Percentiles rank a stretch among this genome's conserved stretches.
Evolutionary conservation across 2,329 filamentous ascomycete species (phyloP).

Genomic region (Claviceps arundinis): DNA sequence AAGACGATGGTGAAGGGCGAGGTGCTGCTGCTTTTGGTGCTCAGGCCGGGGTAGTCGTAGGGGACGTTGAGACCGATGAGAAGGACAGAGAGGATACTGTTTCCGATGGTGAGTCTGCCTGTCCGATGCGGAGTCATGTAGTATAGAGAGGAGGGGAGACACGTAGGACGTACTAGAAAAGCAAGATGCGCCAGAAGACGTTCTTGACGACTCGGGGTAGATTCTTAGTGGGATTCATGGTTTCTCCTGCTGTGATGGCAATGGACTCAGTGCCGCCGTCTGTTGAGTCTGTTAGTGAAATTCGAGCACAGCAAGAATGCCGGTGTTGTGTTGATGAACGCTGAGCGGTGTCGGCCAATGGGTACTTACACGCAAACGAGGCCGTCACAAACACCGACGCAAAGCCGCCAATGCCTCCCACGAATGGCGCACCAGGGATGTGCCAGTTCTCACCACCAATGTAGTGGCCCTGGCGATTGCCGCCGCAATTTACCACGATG

Average conservation of each 20-base stretch:
- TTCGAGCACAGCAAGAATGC: no score
- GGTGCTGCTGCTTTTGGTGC: slow-evolving; percentile 19
- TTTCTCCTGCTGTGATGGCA: slow-evolving; percentile 53
- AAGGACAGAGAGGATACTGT: slow-evolving; percentile 24
- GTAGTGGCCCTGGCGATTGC: slow-evolving; percentile 37
- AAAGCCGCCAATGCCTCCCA: slow-evolving; percentile 51
- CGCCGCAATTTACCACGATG: slow-evolving; percentile 40
- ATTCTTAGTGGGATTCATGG: slow-evolving; percentile 45
- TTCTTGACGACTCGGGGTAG: slow-evolving; percentile 52
- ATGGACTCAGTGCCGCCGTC: slow-evolving; percentile 47
- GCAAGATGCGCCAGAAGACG: slow-evolving; percentile 49
- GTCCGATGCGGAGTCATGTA: not conserved
- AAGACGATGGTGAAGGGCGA: slow-evolving; percentile 45
- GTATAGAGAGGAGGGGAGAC: no score
- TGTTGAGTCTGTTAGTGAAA: slow-evolving; percentile 2
- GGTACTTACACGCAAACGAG: slow-evolving; percentile 41
- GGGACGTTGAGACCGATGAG: slow-evolving; percentile 44
- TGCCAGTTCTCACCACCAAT: slow-evolving; percentile 47
- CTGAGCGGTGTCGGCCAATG: not conserved
- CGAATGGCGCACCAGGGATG: slow-evolving; percentile 48
- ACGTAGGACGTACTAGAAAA: slow-evolving; percentile 29
- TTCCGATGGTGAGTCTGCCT: not conserved
- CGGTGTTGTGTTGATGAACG: no score
- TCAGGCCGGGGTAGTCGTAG: slow-evolving; percentile 30
- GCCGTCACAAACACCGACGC: slow-evolving; percentile 42